A percentile compares a stretch with the other conserved stretches of the same genome.
Conservation (phyloP, 2,329 filamentous ascomycete species). For the Camillea tinctor region DNA sequence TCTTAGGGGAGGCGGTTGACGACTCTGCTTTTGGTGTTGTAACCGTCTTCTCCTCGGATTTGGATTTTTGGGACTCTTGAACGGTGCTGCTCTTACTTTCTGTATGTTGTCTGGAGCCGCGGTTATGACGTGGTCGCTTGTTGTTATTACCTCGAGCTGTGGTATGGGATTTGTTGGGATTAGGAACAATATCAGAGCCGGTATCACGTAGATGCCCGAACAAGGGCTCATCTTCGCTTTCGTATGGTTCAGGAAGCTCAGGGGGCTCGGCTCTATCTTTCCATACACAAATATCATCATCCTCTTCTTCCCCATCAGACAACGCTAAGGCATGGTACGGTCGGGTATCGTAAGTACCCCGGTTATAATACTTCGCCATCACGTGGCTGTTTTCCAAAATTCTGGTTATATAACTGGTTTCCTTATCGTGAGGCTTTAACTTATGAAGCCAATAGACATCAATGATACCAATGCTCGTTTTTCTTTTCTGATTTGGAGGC, state of each 20-base stretch:
- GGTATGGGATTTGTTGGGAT: not conserved
- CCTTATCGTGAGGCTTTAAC: not conserved
- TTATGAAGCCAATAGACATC: not conserved
- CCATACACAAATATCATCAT: slow-evolving; percentile 26
- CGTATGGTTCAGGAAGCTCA: slow-evolving; percentile 9
- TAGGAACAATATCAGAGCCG: not conserved
- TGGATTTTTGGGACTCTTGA: not conserved
- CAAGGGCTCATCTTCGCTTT: slow-evolving; percentile 12
- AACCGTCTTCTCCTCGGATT: not conserved
- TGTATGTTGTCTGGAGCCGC: not conserved
- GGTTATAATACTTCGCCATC: not conserved
- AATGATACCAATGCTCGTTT: too few relatives aligned
- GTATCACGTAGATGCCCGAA: not conserved
- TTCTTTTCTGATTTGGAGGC: too few relatives aligned
- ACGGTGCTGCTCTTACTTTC: not conserved
- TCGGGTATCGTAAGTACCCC: slow-evolving; percentile 12
- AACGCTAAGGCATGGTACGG: slow-evolving; percentile 20
- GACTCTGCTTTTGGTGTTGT: not conserved
- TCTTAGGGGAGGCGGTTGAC: not conserved
- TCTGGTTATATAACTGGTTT: not conserved
- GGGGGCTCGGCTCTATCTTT: slow-evolving; percentile 10
- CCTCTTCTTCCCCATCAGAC: slow-evolving; percentile 20
- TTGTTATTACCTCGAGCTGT: not conserved
- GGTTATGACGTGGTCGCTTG: not conserved
- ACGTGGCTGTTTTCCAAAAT: not conserved